Conservation (phyloP, 495 filamentous ascomycete species). For the Letharia columbiana region DNA sequence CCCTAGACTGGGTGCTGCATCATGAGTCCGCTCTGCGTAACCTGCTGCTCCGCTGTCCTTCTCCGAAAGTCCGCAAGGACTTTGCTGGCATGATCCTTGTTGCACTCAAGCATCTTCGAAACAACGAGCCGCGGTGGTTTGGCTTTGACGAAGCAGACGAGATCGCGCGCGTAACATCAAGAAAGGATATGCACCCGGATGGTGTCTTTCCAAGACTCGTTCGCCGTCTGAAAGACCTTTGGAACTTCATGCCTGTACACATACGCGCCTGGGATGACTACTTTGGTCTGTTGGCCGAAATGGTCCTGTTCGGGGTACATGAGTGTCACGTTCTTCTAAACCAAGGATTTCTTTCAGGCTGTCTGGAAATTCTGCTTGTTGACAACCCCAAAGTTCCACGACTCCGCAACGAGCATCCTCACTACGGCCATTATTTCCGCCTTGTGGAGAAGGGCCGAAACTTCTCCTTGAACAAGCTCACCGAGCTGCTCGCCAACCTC, state of each 20-base stretch:
- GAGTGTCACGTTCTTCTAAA: constrained; percentile 49
- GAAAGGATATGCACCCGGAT: constrained; percentile 1
- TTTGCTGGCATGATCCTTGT: constrained; percentile 47
- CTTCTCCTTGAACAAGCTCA: constrained; percentile 37
- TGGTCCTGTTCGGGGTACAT: constrained; percentile 47
- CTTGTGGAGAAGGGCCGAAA: constrained; percentile 49
- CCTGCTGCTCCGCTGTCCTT: constrained; percentile 57
- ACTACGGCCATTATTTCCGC: constrained; percentile 45
- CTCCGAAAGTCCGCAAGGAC: constrained; percentile 51
- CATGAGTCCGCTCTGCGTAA: constrained; percentile 52
- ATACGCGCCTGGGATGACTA: constrained; percentile 72
- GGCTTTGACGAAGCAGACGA: constrained; percentile 28
- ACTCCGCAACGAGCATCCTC: constrained; percentile 41
- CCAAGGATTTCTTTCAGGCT: constrained; percentile 45
- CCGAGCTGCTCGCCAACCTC: constrained; percentile 37
- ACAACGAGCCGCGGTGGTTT: constrained; percentile 36
- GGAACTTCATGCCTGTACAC: constrained; percentile 45
- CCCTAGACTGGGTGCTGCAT: constrained; percentile 55
- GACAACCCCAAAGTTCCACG: constrained; percentile 48
- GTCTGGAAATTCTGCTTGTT: constrained; percentile 54
- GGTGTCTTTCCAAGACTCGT: constrained; percentile 49
- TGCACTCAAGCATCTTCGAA: constrained; percentile 45
- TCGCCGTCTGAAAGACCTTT: constrained; percentile 42
- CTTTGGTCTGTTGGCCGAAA: constrained; percentile 56
- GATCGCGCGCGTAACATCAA: constrained; percentile 24